phyloP scores from a whole-genome alignment of 1,139 yeast species.

The Geotrichum fermentans region DNA sequence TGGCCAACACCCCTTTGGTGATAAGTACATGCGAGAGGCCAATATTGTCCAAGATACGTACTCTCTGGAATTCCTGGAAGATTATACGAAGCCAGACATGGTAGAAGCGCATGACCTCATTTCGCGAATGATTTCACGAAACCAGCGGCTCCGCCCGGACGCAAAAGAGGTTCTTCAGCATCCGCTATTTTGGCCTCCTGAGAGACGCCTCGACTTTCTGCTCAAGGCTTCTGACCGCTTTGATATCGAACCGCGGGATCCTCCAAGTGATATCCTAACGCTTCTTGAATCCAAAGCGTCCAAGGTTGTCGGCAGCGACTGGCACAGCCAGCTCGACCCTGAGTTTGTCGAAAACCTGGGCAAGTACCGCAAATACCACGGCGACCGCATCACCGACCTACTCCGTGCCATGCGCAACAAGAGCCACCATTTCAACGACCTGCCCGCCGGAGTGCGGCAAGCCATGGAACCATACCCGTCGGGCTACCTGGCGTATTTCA shows the following conservation, averaged over 20 bases:
- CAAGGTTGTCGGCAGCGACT: conserved; percentile 58
- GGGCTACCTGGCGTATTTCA: conserved; percentile 77
- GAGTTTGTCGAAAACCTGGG: conserved; percentile 78
- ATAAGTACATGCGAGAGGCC: conserved; percentile 77
- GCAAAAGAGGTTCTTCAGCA: conserved; percentile 66
- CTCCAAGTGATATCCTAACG: conserved; percentile 63
- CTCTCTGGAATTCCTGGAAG: conserved; percentile 46
- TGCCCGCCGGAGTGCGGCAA: conserved; percentile 55
- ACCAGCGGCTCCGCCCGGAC: conserved; percentile 71
- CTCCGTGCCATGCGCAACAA: conserved; percentile 87
- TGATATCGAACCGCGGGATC: conserved; percentile 82
- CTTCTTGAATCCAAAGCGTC: conserved; percentile 55
- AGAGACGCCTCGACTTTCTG: conserved; percentile 73
- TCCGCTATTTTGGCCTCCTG: conserved; percentile 79
- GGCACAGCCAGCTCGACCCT: conserved; percentile 69
- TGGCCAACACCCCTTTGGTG: conserved; percentile 95
- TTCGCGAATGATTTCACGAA: conserved; percentile 59
- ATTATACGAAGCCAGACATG: conserved; percentile 42
- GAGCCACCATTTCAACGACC: conserved; percentile 86
- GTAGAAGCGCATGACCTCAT: conserved; percentile 72
- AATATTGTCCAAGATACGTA: conserved; percentile 76
- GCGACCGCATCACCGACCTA: conserved; percentile 73
- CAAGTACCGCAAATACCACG: conserved; percentile 81
- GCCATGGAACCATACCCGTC: conserved; percentile 77
- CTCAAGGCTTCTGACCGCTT: conserved; percentile 85